Evolutionary conservation across 139 green algal species (phyloP).

Genomic region (Edaphochlamys debaryana): DNA sequence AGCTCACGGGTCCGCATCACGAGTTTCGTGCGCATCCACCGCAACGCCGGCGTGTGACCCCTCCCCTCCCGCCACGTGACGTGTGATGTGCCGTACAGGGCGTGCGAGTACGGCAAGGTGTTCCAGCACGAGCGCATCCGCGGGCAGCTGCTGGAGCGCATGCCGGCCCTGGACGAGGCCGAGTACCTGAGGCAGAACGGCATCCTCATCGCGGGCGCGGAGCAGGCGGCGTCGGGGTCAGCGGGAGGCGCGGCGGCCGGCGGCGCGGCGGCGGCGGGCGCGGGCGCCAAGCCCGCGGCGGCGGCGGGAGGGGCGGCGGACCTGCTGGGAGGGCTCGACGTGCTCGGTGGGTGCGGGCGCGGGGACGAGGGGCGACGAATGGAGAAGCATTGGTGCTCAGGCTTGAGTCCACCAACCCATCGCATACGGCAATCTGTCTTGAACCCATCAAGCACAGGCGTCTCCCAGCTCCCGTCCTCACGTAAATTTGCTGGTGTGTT

Average conservation of each 20-base stretch:
- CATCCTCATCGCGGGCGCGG: too few species aligned
- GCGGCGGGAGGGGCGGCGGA: constrained; percentile 15
- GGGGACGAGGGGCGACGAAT: too few species aligned
- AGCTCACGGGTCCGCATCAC: too few species aligned
- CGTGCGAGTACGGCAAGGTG: constrained; percentile 81
- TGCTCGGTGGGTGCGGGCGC: neutral
- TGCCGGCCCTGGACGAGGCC: constrained; percentile 90
- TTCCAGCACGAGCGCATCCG: constrained; percentile 66
- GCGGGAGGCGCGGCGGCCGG: constrained; percentile 21
- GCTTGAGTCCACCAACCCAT: too few species aligned
- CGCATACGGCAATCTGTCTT: neutral
- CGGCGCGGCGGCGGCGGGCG: constrained; percentile 12
- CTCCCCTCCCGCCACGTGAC: too few species aligned
- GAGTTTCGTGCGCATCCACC: too few species aligned
- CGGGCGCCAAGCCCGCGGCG: neutral
- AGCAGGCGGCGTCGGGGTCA: too few species aligned
- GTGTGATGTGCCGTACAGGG: constrained; percentile 44
- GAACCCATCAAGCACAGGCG: neutral
- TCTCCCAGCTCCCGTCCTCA: too few species aligned
- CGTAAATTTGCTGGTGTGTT: too few species aligned
- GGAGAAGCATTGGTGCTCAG: neutral
- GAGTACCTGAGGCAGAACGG: constrained; percentile 56
- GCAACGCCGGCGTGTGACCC: too few species aligned
- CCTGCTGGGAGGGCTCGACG: constrained; percentile 54
- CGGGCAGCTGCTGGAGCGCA: constrained; percentile 89